Percentiles rank a stretch among this genome's conserved stretches.
Evolutionary conservation across 169 alveolate genomes (phyloP).

Genomic region (Eimeria necatrix): DNA sequence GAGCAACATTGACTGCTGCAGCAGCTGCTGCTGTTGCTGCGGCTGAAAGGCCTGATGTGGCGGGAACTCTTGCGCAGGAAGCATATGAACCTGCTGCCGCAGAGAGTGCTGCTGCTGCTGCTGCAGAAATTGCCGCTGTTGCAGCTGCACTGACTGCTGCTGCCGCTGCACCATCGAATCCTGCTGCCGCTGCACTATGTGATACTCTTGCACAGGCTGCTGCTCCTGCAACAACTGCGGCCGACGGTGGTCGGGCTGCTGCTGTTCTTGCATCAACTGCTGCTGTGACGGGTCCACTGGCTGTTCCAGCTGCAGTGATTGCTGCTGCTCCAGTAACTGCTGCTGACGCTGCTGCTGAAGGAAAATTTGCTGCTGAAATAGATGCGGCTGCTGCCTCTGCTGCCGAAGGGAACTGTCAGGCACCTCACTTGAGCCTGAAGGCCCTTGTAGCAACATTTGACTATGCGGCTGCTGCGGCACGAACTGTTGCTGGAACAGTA

Average conservation of each 20-base stretch:
- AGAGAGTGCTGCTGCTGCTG: too few species aligned
- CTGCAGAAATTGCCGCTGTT: neutral
- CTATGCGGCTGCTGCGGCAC: too few species aligned
- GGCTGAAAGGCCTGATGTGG: neutral
- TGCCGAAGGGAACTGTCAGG: too few species aligned
- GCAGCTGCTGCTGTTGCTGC: conserved; percentile 12
- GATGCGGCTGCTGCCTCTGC: too few species aligned
- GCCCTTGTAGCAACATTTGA: too few species aligned
- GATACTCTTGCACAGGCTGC: too few species aligned
- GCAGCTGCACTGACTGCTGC: conserved; percentile 26
- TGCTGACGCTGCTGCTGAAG: neutral
- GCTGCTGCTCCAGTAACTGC: neutral
- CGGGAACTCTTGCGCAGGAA: too few species aligned
- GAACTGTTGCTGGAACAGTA: too few species aligned
- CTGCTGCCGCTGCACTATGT: conserved; percentile 8
- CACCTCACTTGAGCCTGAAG: too few species aligned
- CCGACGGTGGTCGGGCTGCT: neutral
- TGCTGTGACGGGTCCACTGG: conserved; percentile 1
- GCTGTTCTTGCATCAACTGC: neutral
- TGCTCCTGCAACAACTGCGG: too few species aligned
- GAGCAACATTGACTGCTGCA: neutral
- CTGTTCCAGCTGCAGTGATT: neutral
- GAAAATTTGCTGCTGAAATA: too few species aligned
- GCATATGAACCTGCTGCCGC: too few species aligned
- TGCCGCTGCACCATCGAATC: neutral